Evolutionary conservation across 805 yeast genomes (phyloP), one percentile per base, ranked within the genome.

Genomic region (Zygosaccharomyces siamensis): DNA sequence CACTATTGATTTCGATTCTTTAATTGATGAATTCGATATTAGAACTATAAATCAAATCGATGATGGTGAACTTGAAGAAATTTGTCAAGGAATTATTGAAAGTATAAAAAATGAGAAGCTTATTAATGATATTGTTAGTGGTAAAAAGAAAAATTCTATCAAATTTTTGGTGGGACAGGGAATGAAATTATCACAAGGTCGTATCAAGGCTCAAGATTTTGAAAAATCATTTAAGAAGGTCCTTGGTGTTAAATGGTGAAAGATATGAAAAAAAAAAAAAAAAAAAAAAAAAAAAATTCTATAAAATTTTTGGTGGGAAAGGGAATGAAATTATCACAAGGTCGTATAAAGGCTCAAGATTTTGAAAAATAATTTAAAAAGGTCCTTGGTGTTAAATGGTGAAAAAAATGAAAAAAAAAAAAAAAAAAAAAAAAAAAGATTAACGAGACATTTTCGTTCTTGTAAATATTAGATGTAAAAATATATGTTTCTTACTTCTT

Each of bases 81-180:
- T 77, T 0, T 83, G 89, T 56, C 45, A 52, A 16, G 68, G 66
- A 8, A 74, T 83, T 2, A 63, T 84, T 0, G 56, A 54, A 0
- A 67, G 68, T 5, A 68, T 61, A 3, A 49, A 55, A 31, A 56
- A 84, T 56, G 72, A 72, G 0, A 78, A 77, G 14, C 77, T 84
- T 14, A 86, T 86, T 2, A 67, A 71, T 16, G 78, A 78, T 44
- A 74, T 89, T 24, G 62, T 63, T 20, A 58, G 68, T 0, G 90
- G 89, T 2, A 81, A 82, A 47, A 80, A 78, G 54, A 67, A 69
- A 37, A 78, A 77, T 31, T 79, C 89, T 10, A 58, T 92, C n/a
- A 86, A 89, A 58, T 87, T 73, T 59, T 71, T 93, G 48, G 76
- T 93, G 3, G 98, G 97, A 0, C 79, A 79, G 61, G 95, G 89